Conservation (phyloP, 2,329 filamentous ascomycete genomes). For the Talaromyces sp. region DNA sequence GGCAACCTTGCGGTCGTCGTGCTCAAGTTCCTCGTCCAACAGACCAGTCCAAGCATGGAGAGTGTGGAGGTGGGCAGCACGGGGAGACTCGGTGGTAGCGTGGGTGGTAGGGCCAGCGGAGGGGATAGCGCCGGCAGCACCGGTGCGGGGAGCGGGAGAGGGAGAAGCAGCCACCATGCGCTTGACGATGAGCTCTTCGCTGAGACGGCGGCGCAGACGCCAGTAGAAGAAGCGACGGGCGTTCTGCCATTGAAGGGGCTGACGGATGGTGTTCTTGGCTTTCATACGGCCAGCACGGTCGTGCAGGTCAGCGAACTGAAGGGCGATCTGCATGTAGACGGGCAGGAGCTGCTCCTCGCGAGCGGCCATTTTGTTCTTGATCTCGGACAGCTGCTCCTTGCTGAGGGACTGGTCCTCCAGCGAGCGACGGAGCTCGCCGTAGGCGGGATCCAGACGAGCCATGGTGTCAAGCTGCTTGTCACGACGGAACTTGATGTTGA, state of each 20-base stretch:
- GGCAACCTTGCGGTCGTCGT: constrained; percentile 79
- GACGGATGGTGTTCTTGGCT: constrained; percentile 92
- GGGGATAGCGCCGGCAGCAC: constrained; percentile 46
- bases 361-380: constrained; percentile 81
- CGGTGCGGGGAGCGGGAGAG: constrained; percentile 39
- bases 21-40: constrained; percentile 67
- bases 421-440: constrained; percentile 80
- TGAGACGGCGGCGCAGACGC: constrained; percentile 93
- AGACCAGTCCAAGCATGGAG: constrained; percentile 84
- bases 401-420: constrained; percentile 68
- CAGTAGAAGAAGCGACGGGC: constrained; percentile 99
- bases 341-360: constrained; percentile 89
- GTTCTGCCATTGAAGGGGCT: constrained; percentile 80
- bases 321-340: constrained; percentile 91
- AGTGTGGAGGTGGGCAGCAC: constrained; percentile 70
- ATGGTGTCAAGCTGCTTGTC: constrained; percentile 98
- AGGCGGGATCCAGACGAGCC: constrained; percentile 85
- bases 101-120: constrained; percentile 39
- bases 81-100: constrained; percentile 50
- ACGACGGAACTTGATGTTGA: constrained; percentile 97
- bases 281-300: constrained; percentile 97
- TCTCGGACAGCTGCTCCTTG: constrained; percentile 71
- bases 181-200: constrained; percentile 96
- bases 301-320: constrained; percentile 96
- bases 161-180: constrained; percentile 65